Base-by-base conservation (phyloP, 257 asterid species). In the Primulina huaijiensis region DNA sequence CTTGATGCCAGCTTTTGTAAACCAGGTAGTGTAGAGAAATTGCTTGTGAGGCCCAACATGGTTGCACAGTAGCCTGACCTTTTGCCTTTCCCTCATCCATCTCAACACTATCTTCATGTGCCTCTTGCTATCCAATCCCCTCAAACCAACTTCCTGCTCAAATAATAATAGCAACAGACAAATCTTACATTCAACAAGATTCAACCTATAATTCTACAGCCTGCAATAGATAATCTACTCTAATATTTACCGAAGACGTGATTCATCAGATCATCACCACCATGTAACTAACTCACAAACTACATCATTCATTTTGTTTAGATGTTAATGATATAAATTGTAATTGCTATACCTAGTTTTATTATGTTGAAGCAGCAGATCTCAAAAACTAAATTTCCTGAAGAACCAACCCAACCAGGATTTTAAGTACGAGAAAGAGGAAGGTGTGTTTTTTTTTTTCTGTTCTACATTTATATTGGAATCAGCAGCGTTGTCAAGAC, bases 31-130 rank as follows among this genome's bases (percentile, higher is more conserved):
- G 75, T 87, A 89, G 14, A 90, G 73, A 68, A 89, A 89, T 63
- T 84, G 94, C 79, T 90, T 90, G 77, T 74, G 71, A 25, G 95
- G 86, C 16, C 96, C 97, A 58, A 88, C 82, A 70, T 87, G 96
- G 76, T 88, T 87, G 95, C 96, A 86, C 62, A 90, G 79, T 65
- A 77, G 75, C 81, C 81, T 84, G 20, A 90, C 78, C 84, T 85
- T 89, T 81, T 88, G 97, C 70, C 97, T 81, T 80, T 90, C 92
- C 68, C 89, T 78, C 97, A 90, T 88, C 97, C 97, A 89, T 84
- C 95, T 87, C 81, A 89, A 74, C 4, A 90, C 85, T 63, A 84
- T 78, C 72, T 90, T 90, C 97, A 90, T 89, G 82, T 87, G 96
- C 70, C 92, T 79, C 80, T 88, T 89, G 86, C 95, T 84, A 2